Conservation (phyloP, 306 rosid species). For the cucumber (Cucumis sativus) region DNA sequence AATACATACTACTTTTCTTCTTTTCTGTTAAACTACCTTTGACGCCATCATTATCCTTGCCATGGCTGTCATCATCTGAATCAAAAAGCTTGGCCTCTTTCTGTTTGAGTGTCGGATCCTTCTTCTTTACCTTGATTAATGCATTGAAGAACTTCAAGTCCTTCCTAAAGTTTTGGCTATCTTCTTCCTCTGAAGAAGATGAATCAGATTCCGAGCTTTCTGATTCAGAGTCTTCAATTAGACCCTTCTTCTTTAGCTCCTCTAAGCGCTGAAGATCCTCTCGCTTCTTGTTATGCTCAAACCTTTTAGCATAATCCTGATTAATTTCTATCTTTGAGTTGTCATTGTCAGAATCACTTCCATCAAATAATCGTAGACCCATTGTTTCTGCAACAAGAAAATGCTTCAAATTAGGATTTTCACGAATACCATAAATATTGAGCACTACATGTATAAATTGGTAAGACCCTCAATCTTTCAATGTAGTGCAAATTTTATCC, state of each 20-base stretch:
- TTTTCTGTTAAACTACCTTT: conserved; percentile 11
- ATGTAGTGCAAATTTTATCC: neutral
- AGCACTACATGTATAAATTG: neutral
- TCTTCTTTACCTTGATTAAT: conserved; percentile 56
- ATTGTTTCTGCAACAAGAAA: conserved; percentile 7
- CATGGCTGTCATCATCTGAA: conserved; percentile 24
- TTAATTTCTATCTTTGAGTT: conserved; percentile 47
- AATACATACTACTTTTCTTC: conserved; percentile 33
- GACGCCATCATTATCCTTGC: conserved; percentile 14
- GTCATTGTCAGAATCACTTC: conserved; percentile 45
- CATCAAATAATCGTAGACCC: conserved; percentile 40
- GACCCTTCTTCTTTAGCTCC: conserved; percentile 71
- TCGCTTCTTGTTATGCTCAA: conserved; percentile 70
- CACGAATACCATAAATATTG: neutral
- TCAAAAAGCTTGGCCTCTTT: conserved; percentile 47
- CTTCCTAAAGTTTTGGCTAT: neutral
- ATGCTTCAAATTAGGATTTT: neutral
- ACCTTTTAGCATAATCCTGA: conserved; percentile 30
- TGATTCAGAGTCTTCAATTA: conserved; percentile 20
- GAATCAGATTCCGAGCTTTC: conserved; percentile 31
- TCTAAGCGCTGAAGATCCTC: conserved; percentile 72
- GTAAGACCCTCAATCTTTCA: neutral
- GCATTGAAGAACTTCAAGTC: conserved; percentile 46
- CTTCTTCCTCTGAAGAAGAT: conserved; percentile 22
- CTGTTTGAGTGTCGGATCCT: conserved; percentile 48